Evolutionary conservation across 257 asterid genomes (phyloP), one percentile per base, ranked within the genome.

Genomic region (Solanum peruvianum): DNA sequence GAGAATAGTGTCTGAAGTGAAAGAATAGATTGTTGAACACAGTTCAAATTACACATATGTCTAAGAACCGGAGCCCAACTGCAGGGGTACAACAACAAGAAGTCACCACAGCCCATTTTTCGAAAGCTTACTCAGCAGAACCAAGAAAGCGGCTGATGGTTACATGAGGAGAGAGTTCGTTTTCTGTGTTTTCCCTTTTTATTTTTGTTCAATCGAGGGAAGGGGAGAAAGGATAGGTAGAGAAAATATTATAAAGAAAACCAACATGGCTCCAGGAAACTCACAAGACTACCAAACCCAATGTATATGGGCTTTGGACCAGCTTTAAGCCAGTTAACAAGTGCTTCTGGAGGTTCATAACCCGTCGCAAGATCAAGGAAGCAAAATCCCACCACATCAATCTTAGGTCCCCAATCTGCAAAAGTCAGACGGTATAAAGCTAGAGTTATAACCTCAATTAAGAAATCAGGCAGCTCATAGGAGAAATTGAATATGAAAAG

Each of bases 251-350:
- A 49, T 81, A 81, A 81, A 49, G 85, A 49, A 81, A 81, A 81
- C 21, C 42, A 49, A 81, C 11, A 4, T 4, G 42, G 69, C 18
- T 49, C 44, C 29, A 70, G 56, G 56, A 87, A 87, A 93, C 99
- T 93, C 93, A 96, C 98, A 64, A 96, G 98, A 88, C 99, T 96
- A 86, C 99, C 99, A 86, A 96, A 96, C 41, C 99, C 98, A 86
- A 96, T 91, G 88, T 96, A 96, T 75, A 96, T 93, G 88, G 99
- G 98, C 92, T 86, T 90, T 90, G 89, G 80, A 89, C 93, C 98
- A 60, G 77, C 91, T 86, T 93, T 91, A 78, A 95, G 97, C 98
- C 98, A 96, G 87, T 92, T 92, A 83, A 93, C 91, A 83, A 96
- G 98, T 47, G 94, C 96, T 45, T 92, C 93, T n/a, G 98, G 99